phyloP scores from a whole-genome alignment of 441 rosid genomes.

The Raphanus hybrid region DNA sequence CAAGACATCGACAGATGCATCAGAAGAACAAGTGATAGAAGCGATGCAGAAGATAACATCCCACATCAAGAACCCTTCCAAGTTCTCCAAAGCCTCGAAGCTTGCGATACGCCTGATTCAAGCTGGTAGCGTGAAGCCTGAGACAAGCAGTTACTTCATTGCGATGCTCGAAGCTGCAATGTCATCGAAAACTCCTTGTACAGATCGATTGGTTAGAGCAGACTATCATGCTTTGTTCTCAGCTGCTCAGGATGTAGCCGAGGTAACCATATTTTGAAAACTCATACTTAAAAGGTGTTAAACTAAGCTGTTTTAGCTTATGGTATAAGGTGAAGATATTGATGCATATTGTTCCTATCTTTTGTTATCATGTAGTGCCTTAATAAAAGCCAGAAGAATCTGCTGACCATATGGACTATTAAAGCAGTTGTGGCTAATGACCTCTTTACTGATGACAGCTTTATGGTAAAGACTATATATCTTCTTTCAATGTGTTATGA shows the following conservation, averaged over 20 bases:
- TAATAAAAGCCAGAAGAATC: conserved; percentile 71
- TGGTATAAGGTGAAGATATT: neutral
- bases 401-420: conserved; percentile 66
- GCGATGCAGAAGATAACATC: conserved; percentile 94
- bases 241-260: conserved; percentile 76
- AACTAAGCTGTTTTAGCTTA: neutral
- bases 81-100: conserved; percentile 88
- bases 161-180: conserved; percentile 86
- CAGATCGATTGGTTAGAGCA: conserved; percentile 66
- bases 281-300: neutral
- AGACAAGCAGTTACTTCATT: conserved; percentile 69
- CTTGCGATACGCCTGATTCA: conserved; percentile 84
- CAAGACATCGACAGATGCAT: conserved; percentile 89
- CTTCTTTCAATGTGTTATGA: conserved; percentile 14
- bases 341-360: conserved; percentile 24
- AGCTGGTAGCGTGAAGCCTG: conserved; percentile 90
- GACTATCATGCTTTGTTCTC: conserved; percentile 82
- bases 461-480: conserved; percentile 63
- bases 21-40: conserved; percentile 78
- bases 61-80: conserved; percentile 74
- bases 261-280: conserved; percentile 50
- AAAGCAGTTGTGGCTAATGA: conserved; percentile 90
- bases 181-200: conserved; percentile 69
- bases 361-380: conserved; percentile 59
- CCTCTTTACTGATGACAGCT: conserved; percentile 93